Conservation (phyloP, 768 basidiomycete genomes). For the Suillus sp. region DNA sequence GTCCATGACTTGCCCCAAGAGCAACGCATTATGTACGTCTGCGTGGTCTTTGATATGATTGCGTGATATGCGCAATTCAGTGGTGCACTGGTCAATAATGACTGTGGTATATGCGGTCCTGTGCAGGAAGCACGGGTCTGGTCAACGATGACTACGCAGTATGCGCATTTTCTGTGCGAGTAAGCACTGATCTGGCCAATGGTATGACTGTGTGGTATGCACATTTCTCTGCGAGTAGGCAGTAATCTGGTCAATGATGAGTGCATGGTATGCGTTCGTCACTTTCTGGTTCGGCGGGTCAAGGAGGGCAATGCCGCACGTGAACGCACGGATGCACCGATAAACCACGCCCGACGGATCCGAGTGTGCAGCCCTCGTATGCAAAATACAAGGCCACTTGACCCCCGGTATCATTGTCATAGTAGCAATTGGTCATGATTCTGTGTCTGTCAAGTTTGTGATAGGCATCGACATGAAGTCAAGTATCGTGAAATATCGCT, state of each 20-base stretch:
- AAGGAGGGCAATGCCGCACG: slow-evolving; percentile 14
- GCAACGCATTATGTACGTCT: slow-evolving; percentile 1
- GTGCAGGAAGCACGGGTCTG: slow-evolving; percentile 1
- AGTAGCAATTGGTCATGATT: slow-evolving; percentile 1
- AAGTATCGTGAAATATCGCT: background rate
- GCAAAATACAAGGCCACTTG: slow-evolving; percentile 13
- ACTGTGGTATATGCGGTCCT: background rate
- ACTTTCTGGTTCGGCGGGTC: background rate
- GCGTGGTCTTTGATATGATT: background rate
- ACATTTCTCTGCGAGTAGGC: background rate
- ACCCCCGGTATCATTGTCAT: slow-evolving; percentile 12
- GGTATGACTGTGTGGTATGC: background rate
- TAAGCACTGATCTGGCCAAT: background rate
- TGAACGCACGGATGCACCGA: slow-evolving; percentile 14
- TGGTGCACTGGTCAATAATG: background rate
- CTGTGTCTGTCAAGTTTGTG: slow-evolving; percentile 1
- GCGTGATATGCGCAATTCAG: background rate
- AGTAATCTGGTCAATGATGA: background rate
- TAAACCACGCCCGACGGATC: slow-evolving; percentile 7
- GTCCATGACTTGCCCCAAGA: slow-evolving; percentile 11
- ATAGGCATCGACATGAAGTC: slow-evolving; percentile 7
- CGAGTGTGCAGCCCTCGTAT: slow-evolving; percentile 10
- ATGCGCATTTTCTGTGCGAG: slow-evolving; percentile 5
- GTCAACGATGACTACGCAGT: background rate
- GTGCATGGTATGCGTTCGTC: background rate